Percentiles rank a stretch among this genome's conserved stretches.
Conservation (phyloP, 2,329 filamentous ascomycete species). For the Cladosporium sp. region DNA sequence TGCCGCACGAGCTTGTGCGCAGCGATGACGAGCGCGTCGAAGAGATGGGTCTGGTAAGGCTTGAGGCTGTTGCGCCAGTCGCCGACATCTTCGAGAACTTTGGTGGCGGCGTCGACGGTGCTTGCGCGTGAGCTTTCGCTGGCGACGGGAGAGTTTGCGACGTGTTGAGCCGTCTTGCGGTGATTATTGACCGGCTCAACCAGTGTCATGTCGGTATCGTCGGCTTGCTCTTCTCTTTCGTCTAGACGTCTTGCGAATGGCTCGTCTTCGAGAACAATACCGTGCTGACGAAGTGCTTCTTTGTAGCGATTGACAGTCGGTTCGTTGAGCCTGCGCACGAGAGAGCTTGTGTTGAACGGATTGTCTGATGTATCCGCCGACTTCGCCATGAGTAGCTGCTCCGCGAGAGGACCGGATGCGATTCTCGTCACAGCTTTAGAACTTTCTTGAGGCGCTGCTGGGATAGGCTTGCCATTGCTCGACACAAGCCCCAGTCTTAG, state of each 20-base stretch:
- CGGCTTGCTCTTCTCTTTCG: slow-evolving; percentile 10
- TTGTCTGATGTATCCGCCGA: slow-evolving; percentile 4
- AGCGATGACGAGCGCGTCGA: slow-evolving; percentile 36
- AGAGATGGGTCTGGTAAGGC: slow-evolving; percentile 37
- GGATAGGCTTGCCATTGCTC: slow-evolving; percentile 40
- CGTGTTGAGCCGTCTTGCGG: not conserved
- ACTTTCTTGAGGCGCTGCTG: slow-evolving; percentile 36
- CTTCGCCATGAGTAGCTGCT: slow-evolving; percentile 13
- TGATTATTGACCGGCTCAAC: slow-evolving; percentile 13
- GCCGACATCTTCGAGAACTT: slow-evolving; percentile 26
- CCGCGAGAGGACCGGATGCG: slow-evolving; percentile 17
- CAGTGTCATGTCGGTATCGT: slow-evolving; percentile 24
- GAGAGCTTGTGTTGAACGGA: slow-evolving; percentile 18
- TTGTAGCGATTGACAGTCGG: slow-evolving; percentile 19
- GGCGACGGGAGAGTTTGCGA: not conserved
- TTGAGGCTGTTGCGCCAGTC: slow-evolving; percentile 36
- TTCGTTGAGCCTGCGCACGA: not conserved
- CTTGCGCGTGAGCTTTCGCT: slow-evolving; percentile 18
- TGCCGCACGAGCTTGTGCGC: slow-evolving; percentile 42
- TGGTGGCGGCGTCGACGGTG: not conserved
- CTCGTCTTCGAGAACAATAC: slow-evolving; percentile 14
- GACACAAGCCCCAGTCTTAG: slow-evolving; percentile 23
- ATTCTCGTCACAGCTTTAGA: slow-evolving; percentile 39
- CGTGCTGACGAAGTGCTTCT: not conserved
- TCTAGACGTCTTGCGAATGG: not conserved